These are phyloP conservation scores for Clarireedia hainanense DNA, from an alignment of 2,329 filamentous ascomycete genomes.

Conservation along the genomic window DNA sequence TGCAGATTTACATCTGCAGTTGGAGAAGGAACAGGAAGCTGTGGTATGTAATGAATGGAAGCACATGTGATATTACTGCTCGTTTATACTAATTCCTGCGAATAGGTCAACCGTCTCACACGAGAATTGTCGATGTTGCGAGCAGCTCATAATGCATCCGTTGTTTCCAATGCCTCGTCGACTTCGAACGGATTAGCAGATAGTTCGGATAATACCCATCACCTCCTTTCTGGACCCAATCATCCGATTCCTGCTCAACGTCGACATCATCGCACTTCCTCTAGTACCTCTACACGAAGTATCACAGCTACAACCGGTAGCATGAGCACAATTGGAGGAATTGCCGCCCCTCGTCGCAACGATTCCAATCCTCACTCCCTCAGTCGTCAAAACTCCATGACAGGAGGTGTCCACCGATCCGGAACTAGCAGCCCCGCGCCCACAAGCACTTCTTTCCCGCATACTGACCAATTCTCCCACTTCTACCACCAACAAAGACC, in stretches of 20 bases:
- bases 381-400: slow-evolving; percentile 28
- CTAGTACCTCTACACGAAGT: slow-evolving; percentile 47
- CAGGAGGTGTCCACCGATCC: slow-evolving; percentile 20
- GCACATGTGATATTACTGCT: background rate
- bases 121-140: slow-evolving; percentile 83
- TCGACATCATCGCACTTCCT: slow-evolving; percentile 47
- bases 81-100: slow-evolving; percentile 1
- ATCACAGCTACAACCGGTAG: slow-evolving; percentile 37
- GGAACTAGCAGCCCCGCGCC: slow-evolving; percentile 26
- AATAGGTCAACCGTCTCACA: slow-evolving; percentile 82
- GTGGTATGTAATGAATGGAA: slow-evolving; percentile 50
- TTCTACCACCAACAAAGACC: slow-evolving; percentile 23
- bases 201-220: slow-evolving; percentile 41
- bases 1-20: slow-evolving; percentile 77
- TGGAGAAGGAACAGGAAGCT: slow-evolving; percentile 93
- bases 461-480: slow-evolving; percentile 25
- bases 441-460: slow-evolving; percentile 20
- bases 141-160: slow-evolving; percentile 57
- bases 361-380: slow-evolving; percentile 22
- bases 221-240: slow-evolving; percentile 48
- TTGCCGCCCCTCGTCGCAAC: slow-evolving; percentile 6
- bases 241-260: slow-evolving; percentile 48
- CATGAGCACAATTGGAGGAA: slow-evolving; percentile 29
- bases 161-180: slow-evolving; percentile 58
- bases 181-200: slow-evolving; percentile 46